Conservation (phyloP, 2,329 filamentous ascomycete genomes). For the Teratosphaeria destructans region DNA sequence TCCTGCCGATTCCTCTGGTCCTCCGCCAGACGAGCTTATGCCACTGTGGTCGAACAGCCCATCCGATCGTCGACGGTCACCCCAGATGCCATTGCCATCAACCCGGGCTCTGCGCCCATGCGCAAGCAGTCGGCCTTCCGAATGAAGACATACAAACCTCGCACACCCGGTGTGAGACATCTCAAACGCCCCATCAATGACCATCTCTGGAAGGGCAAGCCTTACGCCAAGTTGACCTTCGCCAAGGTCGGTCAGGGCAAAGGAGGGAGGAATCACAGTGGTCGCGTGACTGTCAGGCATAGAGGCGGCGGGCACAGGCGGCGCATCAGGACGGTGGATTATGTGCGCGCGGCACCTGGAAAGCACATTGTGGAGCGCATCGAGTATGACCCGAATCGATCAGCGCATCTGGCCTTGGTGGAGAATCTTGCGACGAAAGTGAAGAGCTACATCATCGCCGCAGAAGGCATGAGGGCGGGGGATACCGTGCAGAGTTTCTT, state of each 20-base stretch:
- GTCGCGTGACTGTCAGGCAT: conserved; percentile 79
- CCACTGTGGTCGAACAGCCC: conserved; percentile 33
- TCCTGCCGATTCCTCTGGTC: conserved; percentile 39
- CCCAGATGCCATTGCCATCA: conserved; percentile 16
- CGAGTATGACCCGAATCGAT: conserved; percentile 90
- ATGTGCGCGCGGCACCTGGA: conserved; percentile 65
- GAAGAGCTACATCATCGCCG: conserved; percentile 88
- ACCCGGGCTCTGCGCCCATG: conserved; percentile 21
- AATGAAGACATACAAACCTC: conserved; percentile 81
- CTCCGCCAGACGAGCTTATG: conserved; percentile 41
- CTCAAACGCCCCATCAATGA: conserved; percentile 87
- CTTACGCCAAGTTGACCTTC: conserved; percentile 72
- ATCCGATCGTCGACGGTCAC: conserved; percentile 15
- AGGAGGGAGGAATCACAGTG: conserved; percentile 83
- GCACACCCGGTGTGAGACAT: conserved; percentile 86
- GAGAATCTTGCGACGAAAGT: conserved; percentile 62
- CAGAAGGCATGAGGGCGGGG: conserved; percentile 84
- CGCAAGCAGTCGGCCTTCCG: conserved; percentile 31
- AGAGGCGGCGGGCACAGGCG: conserved; percentile 85
- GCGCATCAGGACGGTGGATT: conserved; percentile 86
- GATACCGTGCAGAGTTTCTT: conserved; percentile 90
- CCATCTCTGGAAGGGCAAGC: conserved; percentile 89
- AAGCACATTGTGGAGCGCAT: conserved; percentile 85
- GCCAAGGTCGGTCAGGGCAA: conserved; percentile 87
- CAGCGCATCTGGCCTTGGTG: conserved; percentile 82